Percentiles rank a stretch among this genome's conserved stretches.
These are phyloP conservation scores for Mortierella sp. DNA, from an alignment of 371 early-diverging fungal species.

Conservation along the genomic window DNA sequence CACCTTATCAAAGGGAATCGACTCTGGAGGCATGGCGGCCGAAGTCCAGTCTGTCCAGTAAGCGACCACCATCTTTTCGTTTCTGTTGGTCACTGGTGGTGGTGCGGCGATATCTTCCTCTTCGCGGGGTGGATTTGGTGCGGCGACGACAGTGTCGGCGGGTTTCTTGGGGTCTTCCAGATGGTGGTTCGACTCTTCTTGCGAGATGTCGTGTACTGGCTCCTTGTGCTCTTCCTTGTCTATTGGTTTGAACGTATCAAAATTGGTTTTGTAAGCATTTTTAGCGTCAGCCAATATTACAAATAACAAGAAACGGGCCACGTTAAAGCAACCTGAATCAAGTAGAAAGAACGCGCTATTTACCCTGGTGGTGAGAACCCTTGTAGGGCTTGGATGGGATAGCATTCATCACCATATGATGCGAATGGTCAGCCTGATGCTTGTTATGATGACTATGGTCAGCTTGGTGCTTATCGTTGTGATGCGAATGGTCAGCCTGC, in stretches of 20 bases:
- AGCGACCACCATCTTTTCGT: conserved; percentile 50
- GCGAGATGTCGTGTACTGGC: not conserved
- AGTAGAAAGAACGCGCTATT: no score
- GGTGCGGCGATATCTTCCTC: not conserved
- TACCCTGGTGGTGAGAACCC: not conserved
- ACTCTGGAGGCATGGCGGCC: conserved; percentile 40
- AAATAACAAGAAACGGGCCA: not conserved
- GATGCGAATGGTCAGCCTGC: conserved; percentile 5
- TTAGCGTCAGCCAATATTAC: not conserved
- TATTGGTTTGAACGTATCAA: not conserved
- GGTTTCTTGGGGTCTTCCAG: not conserved
- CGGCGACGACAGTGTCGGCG: not conserved
- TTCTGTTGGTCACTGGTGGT: not conserved
- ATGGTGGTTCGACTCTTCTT: not conserved
- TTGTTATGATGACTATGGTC: not conserved
- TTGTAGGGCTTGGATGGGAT: conserved; percentile 3
- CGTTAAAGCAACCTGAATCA: no score
- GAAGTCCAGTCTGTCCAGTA: conserved; percentile 59
- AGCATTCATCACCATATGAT: not conserved
- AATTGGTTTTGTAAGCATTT: not conserved
- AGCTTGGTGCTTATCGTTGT: conserved; percentile 5
- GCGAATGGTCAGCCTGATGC: not conserved
- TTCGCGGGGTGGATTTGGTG: not conserved
- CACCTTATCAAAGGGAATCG: conserved; percentile 56
- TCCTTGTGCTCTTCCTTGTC: not conserved